Conservation (phyloP, 257 asterid genomes). For the Datura wrightii region DNA sequence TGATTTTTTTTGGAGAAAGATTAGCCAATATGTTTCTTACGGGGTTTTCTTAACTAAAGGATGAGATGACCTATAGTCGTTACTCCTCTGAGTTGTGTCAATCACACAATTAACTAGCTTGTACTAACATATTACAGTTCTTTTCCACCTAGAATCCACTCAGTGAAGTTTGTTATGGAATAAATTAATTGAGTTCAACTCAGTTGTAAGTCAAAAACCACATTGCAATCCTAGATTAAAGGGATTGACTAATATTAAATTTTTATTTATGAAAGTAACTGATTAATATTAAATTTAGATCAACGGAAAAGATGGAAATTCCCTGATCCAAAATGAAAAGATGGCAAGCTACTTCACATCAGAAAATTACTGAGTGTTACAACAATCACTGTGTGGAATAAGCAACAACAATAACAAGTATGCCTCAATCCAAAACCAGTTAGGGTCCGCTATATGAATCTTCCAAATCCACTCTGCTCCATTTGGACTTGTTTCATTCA, state of each 20-base stretch:
- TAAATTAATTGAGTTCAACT: neutral
- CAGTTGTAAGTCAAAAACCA: neutral
- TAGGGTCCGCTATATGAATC: neutral
- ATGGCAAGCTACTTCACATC: neutral
- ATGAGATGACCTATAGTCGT: neutral
- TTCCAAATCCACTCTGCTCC: conserved; percentile 7
- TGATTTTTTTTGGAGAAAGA: too few relatives aligned
- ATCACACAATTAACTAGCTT: neutral
- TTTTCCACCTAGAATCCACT: neutral
- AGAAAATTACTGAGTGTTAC: neutral
- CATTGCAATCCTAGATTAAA: neutral
- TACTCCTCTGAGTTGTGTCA: neutral
- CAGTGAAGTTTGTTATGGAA: neutral
- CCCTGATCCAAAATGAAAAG: neutral
- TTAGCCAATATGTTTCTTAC: conserved; percentile 1
- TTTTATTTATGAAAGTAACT: neutral
- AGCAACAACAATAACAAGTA: neutral
- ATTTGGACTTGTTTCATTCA: conserved; percentile 3
- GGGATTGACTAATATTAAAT: neutral
- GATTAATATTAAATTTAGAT: neutral
- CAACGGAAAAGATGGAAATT: neutral
- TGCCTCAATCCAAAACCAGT: neutral
- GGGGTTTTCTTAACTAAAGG: neutral
- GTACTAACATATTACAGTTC: neutral
- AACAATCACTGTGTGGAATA: neutral